Base-by-base conservation (phyloP, 768 basidiomycete genomes). In the Agaricus bisporus region DNA sequence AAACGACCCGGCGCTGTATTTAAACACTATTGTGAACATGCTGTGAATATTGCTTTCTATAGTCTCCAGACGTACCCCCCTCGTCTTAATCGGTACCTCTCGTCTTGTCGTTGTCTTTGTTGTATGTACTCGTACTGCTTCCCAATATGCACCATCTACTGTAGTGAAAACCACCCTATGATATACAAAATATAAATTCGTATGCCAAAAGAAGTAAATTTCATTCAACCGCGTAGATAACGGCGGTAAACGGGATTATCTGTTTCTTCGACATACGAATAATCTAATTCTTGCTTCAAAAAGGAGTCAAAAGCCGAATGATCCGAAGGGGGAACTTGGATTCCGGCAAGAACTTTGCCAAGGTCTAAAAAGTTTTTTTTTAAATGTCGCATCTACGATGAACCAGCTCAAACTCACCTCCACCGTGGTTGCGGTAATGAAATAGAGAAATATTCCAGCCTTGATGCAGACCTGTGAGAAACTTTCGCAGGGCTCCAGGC, bases 381-480 rank as follows among this genome's bases (percentile, higher is more conserved):
- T n/a, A 3, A 50, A 2, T 11, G 43, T 49, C 38, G 18, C 47
- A 28, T 25, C 18, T 17, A 4, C 14, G 18, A 10, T 36, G 35
- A 32, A 7, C 48, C 35, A 35, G 41, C 28, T 49, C 50, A 43
- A 48, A 75, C 86, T 55, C 60, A 91, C 95, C 95, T 64, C 88
- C 92, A 28, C 97, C 97, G 56, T 98, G 95, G 66, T 98, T 98
- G 51, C 97, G 81, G 69, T 99, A 99, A 67, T 99, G 97, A 73
- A 98, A 99, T 58, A 99, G 67, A 1, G 93, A 88, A 46, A 99
- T 91, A 67, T 95, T 98, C 94, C 95, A 98, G 22, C 84, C 85
- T 17, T 79, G 73, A 29, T 86, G 86, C 42, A 99, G 66, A 3
- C 88, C 89, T 26, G 85, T 74, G 56, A 99, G 75, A 74, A 98